Evolutionary conservation across 1,284 basidiomycete species (phyloP).

Genomic region (Ceratobasidium sp.): DNA sequence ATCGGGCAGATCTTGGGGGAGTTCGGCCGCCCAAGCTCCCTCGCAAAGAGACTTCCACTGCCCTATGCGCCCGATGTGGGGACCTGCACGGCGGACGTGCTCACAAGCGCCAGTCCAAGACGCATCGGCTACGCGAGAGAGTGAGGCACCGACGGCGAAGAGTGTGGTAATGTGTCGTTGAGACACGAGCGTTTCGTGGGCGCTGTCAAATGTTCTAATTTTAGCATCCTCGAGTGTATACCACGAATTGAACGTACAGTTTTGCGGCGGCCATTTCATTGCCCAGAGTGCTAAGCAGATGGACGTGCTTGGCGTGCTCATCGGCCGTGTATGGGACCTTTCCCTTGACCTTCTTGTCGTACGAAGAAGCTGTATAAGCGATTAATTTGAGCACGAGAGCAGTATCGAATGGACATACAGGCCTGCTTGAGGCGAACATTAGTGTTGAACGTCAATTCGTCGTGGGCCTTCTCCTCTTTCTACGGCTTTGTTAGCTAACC

Average conservation of each 20-base stretch:
- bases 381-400: background rate
- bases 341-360: conserved; percentile 80
- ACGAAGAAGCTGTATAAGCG: conserved; percentile 62
- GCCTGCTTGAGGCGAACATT: conserved; percentile 79
- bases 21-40: conserved; percentile 67
- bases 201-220: background rate
- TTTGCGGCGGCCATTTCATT: conserved; percentile 79
- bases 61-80: conserved; percentile 68
- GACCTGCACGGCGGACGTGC: conserved; percentile 66
- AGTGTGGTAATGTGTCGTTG: conserved; percentile 65
- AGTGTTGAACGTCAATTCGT: conserved; percentile 69
- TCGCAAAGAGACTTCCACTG: conserved; percentile 76
- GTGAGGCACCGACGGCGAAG: conserved; percentile 64
- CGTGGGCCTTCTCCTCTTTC: conserved; percentile 80
- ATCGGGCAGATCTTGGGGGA: conserved; percentile 63
- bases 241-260: conserved; percentile 59
- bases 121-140: conserved; percentile 73
- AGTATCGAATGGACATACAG: conserved; percentile 51
- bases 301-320: conserved; percentile 77
- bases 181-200: conserved; percentile 64
- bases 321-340: conserved; percentile 69
- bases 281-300: conserved; percentile 71
- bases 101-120: conserved; percentile 79
- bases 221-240: background rate
- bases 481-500: conserved; percentile 46